phyloP scores from a whole-genome alignment of 495 filamentous ascomycete species.

The Barbatosphaeria neglecta region DNA sequence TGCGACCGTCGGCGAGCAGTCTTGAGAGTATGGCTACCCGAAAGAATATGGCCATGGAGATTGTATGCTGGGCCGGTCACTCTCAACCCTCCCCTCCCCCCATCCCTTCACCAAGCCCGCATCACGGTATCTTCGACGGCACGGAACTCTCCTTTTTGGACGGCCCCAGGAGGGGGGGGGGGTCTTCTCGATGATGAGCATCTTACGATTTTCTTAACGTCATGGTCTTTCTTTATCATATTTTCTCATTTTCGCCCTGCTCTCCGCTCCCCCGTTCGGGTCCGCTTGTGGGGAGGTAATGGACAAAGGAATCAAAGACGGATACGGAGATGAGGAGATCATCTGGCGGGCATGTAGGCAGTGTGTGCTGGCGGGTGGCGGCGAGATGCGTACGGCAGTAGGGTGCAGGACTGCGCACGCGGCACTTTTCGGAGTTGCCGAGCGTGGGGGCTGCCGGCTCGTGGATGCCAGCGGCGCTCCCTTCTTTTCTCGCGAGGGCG shows the following conservation, averaged over 20 bases:
- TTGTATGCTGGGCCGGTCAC: background rate
- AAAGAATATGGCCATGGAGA: background rate
- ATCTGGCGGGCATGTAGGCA: background rate
- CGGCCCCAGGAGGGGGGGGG: too few species aligned
- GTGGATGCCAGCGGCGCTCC: too few species aligned
- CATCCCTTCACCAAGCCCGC: too few species aligned
- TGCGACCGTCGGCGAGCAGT: background rate
- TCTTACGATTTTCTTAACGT: background rate
- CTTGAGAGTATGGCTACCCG: background rate
- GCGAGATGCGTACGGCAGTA: background rate
- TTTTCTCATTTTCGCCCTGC: slow-evolving; percentile 11
- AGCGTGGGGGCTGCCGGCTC: too few species aligned
- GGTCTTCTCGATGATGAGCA: background rate
- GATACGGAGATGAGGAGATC: background rate
- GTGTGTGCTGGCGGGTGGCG: background rate
- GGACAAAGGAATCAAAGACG: slow-evolving; percentile 20
- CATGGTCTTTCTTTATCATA: background rate
- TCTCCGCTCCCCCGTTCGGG: slow-evolving; percentile 11
- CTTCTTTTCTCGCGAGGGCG: too few species aligned
- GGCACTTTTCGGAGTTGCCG: too few species aligned
- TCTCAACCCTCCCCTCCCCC: too few species aligned
- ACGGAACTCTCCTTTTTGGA: background rate
- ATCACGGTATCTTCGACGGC: background rate
- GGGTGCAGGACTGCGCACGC: background rate
- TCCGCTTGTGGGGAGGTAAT: slow-evolving; percentile 31